These are phyloP conservation scores for Helminthosporium solani DNA, from an alignment of 2,329 filamentous ascomycete species.

Conservation along the genomic window DNA sequence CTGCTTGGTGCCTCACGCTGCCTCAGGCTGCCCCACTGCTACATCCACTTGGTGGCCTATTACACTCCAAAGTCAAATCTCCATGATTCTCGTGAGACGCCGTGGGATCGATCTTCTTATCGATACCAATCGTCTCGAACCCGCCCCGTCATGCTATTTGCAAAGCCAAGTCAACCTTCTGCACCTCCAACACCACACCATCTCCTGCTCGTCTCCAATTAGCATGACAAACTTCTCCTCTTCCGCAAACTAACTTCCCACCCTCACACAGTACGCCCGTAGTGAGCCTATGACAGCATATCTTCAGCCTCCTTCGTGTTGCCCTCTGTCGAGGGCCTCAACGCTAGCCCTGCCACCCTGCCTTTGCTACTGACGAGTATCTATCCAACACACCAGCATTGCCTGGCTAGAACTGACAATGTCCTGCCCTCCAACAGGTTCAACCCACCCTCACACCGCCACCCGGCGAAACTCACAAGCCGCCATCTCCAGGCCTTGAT, in stretches of 20 bases:
- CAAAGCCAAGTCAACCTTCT: constrained; percentile 11
- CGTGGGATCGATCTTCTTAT: constrained; percentile 15
- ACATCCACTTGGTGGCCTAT: too few relatives aligned
- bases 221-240: constrained; percentile 4
- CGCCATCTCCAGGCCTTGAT: constrained; percentile 15
- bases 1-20: constrained; percentile 12
- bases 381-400: constrained; percentile 10
- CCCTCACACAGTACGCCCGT: constrained; percentile 7
- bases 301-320: constrained; percentile 23
- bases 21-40: too few relatives aligned
- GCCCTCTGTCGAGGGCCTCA: constrained; percentile 15
- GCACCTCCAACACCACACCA: constrained; percentile 4
- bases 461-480: constrained; percentile 10
- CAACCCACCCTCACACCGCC: constrained; percentile 22
- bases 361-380: constrained; percentile 6
- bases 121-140: constrained; percentile 9
- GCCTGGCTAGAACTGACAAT: constrained; percentile 14
- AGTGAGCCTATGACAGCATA: constrained; percentile 19
- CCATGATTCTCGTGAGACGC: constrained; percentile 7
- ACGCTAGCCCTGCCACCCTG: constrained; percentile 2
- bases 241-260: constrained; percentile 22
- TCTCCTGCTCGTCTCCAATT: constrained; percentile 7
- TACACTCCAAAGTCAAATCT: not conserved
- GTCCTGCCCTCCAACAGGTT: constrained; percentile 4
- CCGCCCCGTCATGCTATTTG: constrained; percentile 2